Percentiles rank a stretch among this genome's conserved stretches.
These are phyloP conservation scores for Klebsormidium nitens DNA, from an alignment of 139 green algal species.

Conservation along the genomic window DNA sequence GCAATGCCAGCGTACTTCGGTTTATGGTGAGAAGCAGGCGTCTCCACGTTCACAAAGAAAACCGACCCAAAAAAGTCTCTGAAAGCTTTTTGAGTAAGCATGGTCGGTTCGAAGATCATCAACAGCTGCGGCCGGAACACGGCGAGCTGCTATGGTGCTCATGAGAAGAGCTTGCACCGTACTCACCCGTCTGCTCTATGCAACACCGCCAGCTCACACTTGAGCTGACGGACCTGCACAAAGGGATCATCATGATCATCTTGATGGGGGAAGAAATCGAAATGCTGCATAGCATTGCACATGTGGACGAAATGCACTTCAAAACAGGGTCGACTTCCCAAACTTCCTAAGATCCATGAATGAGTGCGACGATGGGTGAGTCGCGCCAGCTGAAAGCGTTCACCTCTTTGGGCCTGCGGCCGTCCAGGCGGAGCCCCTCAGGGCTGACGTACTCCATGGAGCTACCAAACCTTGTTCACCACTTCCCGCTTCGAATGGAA, in stretches of 20 bases:
- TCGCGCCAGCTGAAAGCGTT: neutral
- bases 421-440: slow-evolving; percentile 37
- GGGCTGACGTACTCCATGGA: slow-evolving; percentile 40
- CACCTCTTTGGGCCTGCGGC: slow-evolving; percentile 26
- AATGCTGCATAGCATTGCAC: neutral
- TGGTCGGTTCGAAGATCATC: neutral
- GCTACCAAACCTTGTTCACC: slow-evolving; percentile 20
- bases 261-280: neutral
- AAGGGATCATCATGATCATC: neutral
- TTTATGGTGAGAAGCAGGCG: neutral
- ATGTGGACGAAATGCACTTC: neutral
- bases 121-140: too few species aligned
- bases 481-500: too few species aligned
- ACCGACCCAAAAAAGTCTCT: neutral
- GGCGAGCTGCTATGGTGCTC: too few species aligned
- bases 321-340: neutral
- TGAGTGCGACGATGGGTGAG: too few species aligned
- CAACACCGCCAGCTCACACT: slow-evolving; percentile 25
- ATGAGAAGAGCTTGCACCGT: neutral
- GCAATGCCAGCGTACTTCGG: too few species aligned
- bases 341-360: neutral
- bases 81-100: neutral
- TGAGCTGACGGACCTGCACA: slow-evolving; percentile 18
- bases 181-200: slow-evolving; percentile 22
- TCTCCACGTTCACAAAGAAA: neutral